Percentiles rank a stretch among this genome's conserved stretches.
Conservation (phyloP, 2,329 filamentous ascomycete species). For the Graphilbum fragrans region DNA sequence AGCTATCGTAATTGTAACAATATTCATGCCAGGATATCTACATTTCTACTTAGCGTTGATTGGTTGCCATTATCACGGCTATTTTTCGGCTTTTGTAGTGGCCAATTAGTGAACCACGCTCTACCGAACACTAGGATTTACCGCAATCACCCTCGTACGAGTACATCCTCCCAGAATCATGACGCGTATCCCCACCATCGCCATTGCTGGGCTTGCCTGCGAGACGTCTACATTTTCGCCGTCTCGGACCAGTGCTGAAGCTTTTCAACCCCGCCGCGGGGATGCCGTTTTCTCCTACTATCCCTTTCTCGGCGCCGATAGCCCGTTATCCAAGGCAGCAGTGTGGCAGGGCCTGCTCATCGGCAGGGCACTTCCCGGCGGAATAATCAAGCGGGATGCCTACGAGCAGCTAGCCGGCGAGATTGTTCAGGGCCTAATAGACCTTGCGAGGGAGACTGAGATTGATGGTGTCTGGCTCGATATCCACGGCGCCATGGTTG, state of each 20-base stretch:
- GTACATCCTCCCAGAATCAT: too few species aligned
- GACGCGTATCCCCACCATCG: too few species aligned
- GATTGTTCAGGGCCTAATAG: conserved; percentile 25
- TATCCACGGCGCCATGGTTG: conserved; percentile 44
- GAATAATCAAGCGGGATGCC: conserved; percentile 29
- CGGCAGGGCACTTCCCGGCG: conserved; percentile 38
- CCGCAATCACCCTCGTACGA: too few species aligned
- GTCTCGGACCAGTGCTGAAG: conserved; percentile 31
- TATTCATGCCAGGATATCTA: too few species aligned
- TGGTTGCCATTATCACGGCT: too few species aligned
- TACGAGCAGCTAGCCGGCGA: conserved; percentile 32
- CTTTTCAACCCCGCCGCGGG: conserved; percentile 35
- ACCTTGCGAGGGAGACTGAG: conserved; percentile 16
- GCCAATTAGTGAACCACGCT: too few species aligned
- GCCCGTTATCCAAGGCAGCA: conserved; percentile 26
- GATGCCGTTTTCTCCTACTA: conserved; percentile 30
- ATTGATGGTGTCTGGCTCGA: conserved; percentile 42
- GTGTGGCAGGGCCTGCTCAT: conserved; percentile 38
- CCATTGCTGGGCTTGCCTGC: conserved; percentile 38
- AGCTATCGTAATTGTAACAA: too few species aligned
- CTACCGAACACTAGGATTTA: too few species aligned
- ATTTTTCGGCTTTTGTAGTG: background rate
- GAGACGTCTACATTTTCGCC: conserved; percentile 42
- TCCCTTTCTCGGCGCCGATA: conserved; percentile 28
- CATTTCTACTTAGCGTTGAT: too few species aligned